Evolutionary conservation across 768 basidiomycete species (phyloP).

Genomic region (Boletus huronensis): DNA sequence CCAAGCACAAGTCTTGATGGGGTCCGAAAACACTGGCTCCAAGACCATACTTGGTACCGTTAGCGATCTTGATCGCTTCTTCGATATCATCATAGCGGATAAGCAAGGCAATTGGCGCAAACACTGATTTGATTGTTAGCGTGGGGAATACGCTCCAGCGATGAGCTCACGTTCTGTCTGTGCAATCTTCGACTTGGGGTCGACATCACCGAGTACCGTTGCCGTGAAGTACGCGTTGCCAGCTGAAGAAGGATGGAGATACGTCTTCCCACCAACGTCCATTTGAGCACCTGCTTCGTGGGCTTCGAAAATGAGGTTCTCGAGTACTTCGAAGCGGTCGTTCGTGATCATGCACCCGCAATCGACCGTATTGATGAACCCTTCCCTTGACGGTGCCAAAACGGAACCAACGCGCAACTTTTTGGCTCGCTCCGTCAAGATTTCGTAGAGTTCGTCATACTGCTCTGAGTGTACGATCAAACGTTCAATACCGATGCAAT

Average conservation of each 20-base stretch:
- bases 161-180: conserved; percentile 60
- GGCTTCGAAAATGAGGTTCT: conserved; percentile 68
- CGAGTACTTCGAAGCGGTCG: conserved; percentile 66
- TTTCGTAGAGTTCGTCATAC: conserved; percentile 69
- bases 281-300: conserved; percentile 61
- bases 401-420: conserved; percentile 79
- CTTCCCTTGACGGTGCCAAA: conserved; percentile 60
- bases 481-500: conserved; percentile 95
- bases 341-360: conserved; percentile 84
- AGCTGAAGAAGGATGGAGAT: conserved; percentile 61
- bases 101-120: conserved; percentile 87
- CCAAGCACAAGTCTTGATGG: conserved; percentile 69
- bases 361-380: conserved; percentile 72
- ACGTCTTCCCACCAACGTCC: conserved; percentile 62
- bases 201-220: conserved; percentile 81
- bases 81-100: conserved; percentile 82
- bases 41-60: conserved; percentile 83
- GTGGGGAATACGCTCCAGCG: not conserved
- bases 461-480: conserved; percentile 80
- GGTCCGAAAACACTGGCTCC: conserved; percentile 95
- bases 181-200: conserved; percentile 69
- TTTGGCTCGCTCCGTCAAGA: conserved; percentile 58
- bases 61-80: conserved; percentile 85
- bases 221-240: conserved; percentile 83
- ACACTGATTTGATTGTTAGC: conserved; percentile 53